Evolutionary conservation across 768 basidiomycete species (phyloP).

Genomic region (Boletus coccyginus): DNA sequence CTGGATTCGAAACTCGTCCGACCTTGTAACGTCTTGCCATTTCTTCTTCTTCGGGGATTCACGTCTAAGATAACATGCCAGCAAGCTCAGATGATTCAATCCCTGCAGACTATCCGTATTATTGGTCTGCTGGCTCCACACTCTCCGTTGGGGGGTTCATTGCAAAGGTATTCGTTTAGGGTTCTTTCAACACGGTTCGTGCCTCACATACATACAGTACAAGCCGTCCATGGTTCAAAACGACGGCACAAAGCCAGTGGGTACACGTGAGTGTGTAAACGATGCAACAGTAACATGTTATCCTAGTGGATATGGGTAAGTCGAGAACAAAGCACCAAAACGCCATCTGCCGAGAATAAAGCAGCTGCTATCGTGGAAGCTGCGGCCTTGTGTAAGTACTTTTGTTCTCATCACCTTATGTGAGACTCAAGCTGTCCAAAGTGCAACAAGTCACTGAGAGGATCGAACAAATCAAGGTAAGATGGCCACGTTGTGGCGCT

Average conservation of each 20-base stretch:
- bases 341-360: constrained; percentile 7
- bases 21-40: no score
- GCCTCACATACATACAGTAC: constrained; percentile 41
- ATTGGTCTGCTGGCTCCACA: constrained; percentile 46
- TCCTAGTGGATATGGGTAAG: constrained; percentile 68
- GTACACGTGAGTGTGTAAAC: constrained; percentile 14
- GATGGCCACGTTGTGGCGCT: not conserved
- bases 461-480: constrained; percentile 61
- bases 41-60: not conserved
- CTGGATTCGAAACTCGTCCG: not conserved
- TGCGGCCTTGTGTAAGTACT: constrained; percentile 38
- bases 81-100: constrained; percentile 39
- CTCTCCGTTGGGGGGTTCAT: constrained; percentile 51
- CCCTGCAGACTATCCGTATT: constrained; percentile 45
- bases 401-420: not conserved
- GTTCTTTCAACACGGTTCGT: not conserved
- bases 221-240: constrained; percentile 78
- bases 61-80: constrained; percentile 8
- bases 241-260: constrained; percentile 71
- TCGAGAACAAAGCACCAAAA: constrained; percentile 9
- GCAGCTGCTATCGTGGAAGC: constrained; percentile 46
- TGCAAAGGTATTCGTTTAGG: constrained; percentile 40
- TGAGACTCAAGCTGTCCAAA: constrained; percentile 21
- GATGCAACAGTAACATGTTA: not conserved
- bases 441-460: constrained; percentile 57